Evolutionary conservation across 805 yeast species (phyloP), one percentile per base, ranked within the genome.

Genomic region (Metschnikowia similis): DNA sequence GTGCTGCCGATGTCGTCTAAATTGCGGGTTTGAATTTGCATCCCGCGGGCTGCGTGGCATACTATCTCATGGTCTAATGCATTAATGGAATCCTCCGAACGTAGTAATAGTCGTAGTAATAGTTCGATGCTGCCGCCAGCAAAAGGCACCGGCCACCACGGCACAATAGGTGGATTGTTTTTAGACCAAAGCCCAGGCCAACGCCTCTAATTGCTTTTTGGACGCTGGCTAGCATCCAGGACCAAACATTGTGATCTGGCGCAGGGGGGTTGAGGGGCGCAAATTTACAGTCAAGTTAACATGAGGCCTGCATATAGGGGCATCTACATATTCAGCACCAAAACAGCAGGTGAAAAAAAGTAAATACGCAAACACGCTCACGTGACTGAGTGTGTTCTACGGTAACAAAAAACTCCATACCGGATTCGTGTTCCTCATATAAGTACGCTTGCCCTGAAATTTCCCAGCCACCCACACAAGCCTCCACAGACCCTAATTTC

Each of bases 1-100:
- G 53, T 45, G 45, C 58, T 55, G 58, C 58, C 58, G 8, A 48
- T 55, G 30, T 52, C 50, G 11, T 39, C 56, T 34, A 53, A 53
- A 36, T 34, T 51, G 49, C 46, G 48, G 16, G 53, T 48, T 2
- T 49, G 21, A n/a, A 36, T 13, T 32, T 9, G 2, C n/a, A 6
- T 6, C n/a, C n/a, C 13, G 7, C 34, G 13, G 34, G n/a, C 6
- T 6, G n/a, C n/a, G 7, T 1, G 34, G n/a, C 34, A 11, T 11
- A 31, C 7, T 34, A 34, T 34, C 8, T 9, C 26, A 34, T n/a
- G n/a, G 36, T 14, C 9, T 14, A 34, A 34, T n/a, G 36, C 36
- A 14, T 34, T 34, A n/a, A 34, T 11, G 34, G 11, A 31, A 31
- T 21, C 21, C 3, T 21, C 21, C 21, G 21, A 21, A 21, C 21